These are phyloP conservation scores for Rhodotorula diobovata DNA, from an alignment of 768 basidiomycete genomes.

Conservation along the genomic window DNA sequence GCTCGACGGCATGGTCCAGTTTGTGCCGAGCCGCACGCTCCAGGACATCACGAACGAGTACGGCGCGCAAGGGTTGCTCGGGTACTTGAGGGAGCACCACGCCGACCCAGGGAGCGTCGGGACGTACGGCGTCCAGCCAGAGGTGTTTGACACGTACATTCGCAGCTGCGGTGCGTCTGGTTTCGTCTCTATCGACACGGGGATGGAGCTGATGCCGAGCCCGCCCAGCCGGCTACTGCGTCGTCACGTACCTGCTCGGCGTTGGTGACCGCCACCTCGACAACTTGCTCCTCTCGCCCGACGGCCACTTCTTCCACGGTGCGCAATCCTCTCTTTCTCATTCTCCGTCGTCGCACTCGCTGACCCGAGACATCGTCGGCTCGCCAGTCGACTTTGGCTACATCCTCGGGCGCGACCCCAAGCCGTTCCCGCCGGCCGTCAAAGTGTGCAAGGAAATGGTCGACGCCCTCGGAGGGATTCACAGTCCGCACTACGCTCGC, in stretches of 20 bases:
- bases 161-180: conserved; percentile 78
- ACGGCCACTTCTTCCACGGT: conserved; percentile 99
- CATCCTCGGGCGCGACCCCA: conserved; percentile 93
- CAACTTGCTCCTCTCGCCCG: conserved; percentile 84
- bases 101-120: conserved; percentile 93
- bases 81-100: conserved; percentile 76
- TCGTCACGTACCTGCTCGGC: conserved; percentile 90
- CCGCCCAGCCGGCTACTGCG: conserved; percentile 83
- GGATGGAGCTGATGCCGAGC: not conserved
- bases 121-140: conserved; percentile 88
- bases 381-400: conserved; percentile 90
- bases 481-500: conserved; percentile 88
- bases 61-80: conserved; percentile 66
- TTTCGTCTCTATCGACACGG: too few species aligned
- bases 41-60: conserved; percentile 86
- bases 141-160: conserved; percentile 92
- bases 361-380: too few species aligned
- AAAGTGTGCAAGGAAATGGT: conserved; percentile 99
- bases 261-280: conserved; percentile 97
- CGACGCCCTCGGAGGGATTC: conserved; percentile 96
- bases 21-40: conserved; percentile 90
- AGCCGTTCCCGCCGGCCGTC: conserved; percentile 94
- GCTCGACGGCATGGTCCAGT: conserved; percentile 91
- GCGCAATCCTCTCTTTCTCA: conserved; percentile 30
- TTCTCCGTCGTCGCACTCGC: too few species aligned